phyloP scores from a whole-genome alignment of 129 eudicot genomes.

The Daucus carota region DNA sequence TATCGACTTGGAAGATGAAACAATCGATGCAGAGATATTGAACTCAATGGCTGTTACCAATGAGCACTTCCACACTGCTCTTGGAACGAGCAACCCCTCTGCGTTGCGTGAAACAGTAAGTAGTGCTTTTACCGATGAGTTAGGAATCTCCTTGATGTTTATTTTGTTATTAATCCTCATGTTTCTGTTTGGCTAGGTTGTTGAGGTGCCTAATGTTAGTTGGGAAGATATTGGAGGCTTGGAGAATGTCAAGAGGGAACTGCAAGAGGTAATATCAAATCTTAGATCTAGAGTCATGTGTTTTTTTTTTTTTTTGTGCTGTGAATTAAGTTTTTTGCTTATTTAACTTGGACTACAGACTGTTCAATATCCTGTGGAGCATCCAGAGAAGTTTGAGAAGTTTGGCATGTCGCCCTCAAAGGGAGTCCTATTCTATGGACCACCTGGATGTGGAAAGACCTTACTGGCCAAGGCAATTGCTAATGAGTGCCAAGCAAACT shows the following conservation, averaged over 20 bases:
- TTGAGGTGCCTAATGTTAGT: constrained; percentile 83
- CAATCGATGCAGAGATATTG: constrained; percentile 85
- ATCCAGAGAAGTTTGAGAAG: constrained; percentile 94
- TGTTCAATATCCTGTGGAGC: constrained; percentile 97
- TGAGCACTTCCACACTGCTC: constrained; percentile 86
- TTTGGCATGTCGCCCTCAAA: constrained; percentile 97
- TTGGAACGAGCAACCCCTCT: constrained; percentile 94
- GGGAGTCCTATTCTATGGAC: constrained; percentile 96
- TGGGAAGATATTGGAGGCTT: constrained; percentile 99
- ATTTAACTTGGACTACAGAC: constrained; percentile 37
- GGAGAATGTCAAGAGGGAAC: constrained; percentile 90
- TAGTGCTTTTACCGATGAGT: not conserved
- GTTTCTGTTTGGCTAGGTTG: constrained; percentile 29
- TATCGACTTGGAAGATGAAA: constrained; percentile 93
- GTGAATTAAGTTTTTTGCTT: not conserved
- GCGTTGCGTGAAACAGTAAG: constrained; percentile 86
- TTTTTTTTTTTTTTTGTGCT: not conserved
- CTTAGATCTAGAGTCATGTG: not conserved
- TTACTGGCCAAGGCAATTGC: constrained; percentile 96
- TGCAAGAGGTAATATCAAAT: constrained; percentile 59
- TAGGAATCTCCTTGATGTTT: not conserved
- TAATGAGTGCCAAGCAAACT: constrained; percentile 92
- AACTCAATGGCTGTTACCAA: constrained; percentile 92
- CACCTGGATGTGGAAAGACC: constrained; percentile 98
- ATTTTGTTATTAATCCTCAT: not conserved